Base-by-base conservation (phyloP, 1,284 basidiomycete species). In the Ceratobasidium sp. region DNA sequence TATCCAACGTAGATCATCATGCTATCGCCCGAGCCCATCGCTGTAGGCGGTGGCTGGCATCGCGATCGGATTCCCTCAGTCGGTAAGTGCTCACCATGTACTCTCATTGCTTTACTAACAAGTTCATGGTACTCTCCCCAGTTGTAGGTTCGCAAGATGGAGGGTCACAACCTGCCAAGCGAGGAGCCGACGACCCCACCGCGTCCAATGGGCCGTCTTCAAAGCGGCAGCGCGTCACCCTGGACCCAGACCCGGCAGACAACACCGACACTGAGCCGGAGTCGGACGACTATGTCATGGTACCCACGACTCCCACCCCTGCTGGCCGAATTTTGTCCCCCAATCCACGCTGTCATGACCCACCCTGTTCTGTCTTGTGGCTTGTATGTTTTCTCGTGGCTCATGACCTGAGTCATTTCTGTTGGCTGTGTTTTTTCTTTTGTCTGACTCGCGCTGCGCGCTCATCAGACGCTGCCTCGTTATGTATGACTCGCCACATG, bases 31-130 rank as follows among this genome's bases (percentile, higher is more conserved):
- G 18, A 23, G 6, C 62, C 46, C 46, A n/a, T 64, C 28, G 16
- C 28, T 26, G 46, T 64, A 64, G 46, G 62, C 4, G 46, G 62
- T 21, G 62, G 62, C 28, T 64, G 62, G 62, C 57, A 43, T n/a
- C 18, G n/a, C 11, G 32, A n/a, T 13, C 52, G 30, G 9, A 9
- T 13, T 6, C 11, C 13, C 11, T 1, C 35, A 38, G 35, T 26
- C 18, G 52, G 52, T 55, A 55, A 55, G 52, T 8, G 3, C 28
- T 13, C 11, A 4, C 13, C 13, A 2, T 16, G 32, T 1, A 18
- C 16, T 30, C 26, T 3, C 11, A 9, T n/a, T 50, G 21, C 52
- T n/a, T n/a, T 26, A 32, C n/a, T 9, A 55, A 32, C 52, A 26
- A 30, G 28, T 14, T 18, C 46, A 14, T 21, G 21, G 46, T 21